A percentile compares a stretch with the other conserved stretches of the same genome.
Conservation (phyloP, 495 filamentous ascomycete genomes). For the Hyphodiscus hymeniophilus region DNA sequence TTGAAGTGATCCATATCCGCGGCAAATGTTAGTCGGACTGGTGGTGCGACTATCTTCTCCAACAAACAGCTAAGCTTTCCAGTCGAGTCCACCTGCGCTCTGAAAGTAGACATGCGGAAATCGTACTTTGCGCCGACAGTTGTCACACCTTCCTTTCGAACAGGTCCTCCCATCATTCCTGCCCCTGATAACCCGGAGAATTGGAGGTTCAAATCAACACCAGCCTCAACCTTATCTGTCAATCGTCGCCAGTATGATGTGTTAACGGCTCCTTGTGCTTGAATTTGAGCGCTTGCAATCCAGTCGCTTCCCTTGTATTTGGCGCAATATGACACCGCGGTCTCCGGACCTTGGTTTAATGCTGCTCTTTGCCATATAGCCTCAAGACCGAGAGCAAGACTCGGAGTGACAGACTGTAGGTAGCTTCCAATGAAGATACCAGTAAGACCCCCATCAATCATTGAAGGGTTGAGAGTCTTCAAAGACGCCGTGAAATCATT, state of each 20-base stretch:
- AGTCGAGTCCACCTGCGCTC: conserved; percentile 89
- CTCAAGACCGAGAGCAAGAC: conserved; percentile 82
- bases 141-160: conserved; percentile 74
- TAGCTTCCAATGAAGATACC: conserved; percentile 95
- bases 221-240: conserved; percentile 93
- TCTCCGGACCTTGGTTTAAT: conserved; percentile 71
- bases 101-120: conserved; percentile 88
- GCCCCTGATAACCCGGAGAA: conserved; percentile 51
- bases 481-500: conserved; percentile 84
- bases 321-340: conserved; percentile 76
- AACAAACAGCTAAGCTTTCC: conserved; percentile 88
- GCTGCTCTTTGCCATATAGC: conserved; percentile 85
- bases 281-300: conserved; percentile 80
- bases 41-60: conserved; percentile 89
- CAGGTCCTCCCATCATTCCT: conserved; percentile 59
- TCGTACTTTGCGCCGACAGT: conserved; percentile 96
- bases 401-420: conserved; percentile 84
- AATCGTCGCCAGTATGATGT: conserved; percentile 93
- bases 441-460: conserved; percentile 82
- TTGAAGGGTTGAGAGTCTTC: conserved; percentile 89
- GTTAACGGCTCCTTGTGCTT: conserved; percentile 73
- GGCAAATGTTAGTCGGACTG: conserved; percentile 86
- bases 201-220: conserved; percentile 87
- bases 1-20: conserved; percentile 96
- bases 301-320: conserved; percentile 85